phyloP scores from a whole-genome alignment of 192 early-diverging fungal genomes.

The Endogone sp. region DNA sequence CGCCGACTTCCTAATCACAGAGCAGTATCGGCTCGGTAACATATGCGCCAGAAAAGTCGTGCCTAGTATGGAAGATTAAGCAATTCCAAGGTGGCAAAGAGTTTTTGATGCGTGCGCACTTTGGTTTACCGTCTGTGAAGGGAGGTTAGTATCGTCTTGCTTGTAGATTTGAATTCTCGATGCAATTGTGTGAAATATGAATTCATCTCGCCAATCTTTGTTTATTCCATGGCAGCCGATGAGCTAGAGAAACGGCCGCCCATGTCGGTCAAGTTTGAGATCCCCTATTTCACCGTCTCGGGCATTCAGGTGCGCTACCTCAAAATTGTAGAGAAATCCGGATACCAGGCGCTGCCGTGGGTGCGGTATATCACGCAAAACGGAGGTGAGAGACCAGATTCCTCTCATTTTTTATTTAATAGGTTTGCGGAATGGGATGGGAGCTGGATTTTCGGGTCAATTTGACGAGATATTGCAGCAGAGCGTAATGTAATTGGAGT shows the following conservation, averaged over 20 bases:
- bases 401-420: background rate
- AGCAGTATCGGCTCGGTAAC: constrained; percentile 81
- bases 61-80: constrained; percentile 97
- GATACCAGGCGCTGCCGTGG: constrained; percentile 87
- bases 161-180: background rate
- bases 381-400: constrained; percentile 42
- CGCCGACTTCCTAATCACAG: constrained; percentile 21
- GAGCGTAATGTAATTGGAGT: background rate
- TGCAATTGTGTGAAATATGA: background rate
- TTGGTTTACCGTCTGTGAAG: constrained; percentile 81
- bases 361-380: constrained; percentile 88
- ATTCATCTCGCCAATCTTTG: background rate
- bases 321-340: constrained; percentile 87
- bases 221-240: constrained; percentile 40
- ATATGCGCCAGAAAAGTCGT: constrained; percentile 92
- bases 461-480: background rate
- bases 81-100: constrained; percentile 98
- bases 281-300: constrained; percentile 87
- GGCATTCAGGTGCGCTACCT: constrained; percentile 90
- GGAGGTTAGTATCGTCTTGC: constrained; percentile 41
- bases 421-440: too few relatives aligned
- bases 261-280: constrained; percentile 84
- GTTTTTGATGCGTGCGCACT: constrained; percentile 85
- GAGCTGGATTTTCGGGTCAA: background rate
- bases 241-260: constrained; percentile 79